Evolutionary conservation across 306 rosid species (phyloP).

Genomic region (Medicago arabica): DNA sequence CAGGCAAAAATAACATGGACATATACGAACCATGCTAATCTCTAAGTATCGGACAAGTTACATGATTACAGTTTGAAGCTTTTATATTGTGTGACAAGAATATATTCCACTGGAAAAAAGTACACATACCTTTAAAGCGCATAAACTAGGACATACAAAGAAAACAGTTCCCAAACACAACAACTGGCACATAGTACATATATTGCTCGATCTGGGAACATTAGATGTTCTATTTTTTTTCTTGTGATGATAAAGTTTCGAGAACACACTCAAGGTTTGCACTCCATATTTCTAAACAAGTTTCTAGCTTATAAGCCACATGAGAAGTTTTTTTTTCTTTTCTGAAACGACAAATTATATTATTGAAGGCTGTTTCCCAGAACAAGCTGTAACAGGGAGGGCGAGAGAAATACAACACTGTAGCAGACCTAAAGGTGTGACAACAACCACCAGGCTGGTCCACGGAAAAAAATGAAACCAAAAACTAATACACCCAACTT

Average conservation of each 20-base stretch:
- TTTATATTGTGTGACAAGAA: constrained; percentile 4
- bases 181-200: neutral
- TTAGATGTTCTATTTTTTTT: neutral
- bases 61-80: neutral
- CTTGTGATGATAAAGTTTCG: constrained; percentile 5
- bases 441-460: too few relatives aligned
- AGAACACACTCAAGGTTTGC: constrained; percentile 1
- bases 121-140: neutral
- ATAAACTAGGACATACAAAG: neutral
- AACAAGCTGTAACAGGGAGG: too few relatives aligned
- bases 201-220: neutral
- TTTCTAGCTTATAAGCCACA: neutral
- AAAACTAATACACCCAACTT: too few relatives aligned
- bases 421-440: too few relatives aligned
- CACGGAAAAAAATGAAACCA: too few relatives aligned
- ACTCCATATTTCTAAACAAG: constrained; percentile 14
- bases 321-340: neutral
- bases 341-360: too few relatives aligned
- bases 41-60: constrained; percentile 9
- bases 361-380: too few relatives aligned
- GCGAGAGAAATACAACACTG: too few relatives aligned
- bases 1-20: constrained; percentile 12
- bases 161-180: neutral
- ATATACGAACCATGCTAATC: constrained; percentile 22
- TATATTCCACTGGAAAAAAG: neutral